These are phyloP conservation scores for Rhodocollybia butyracea DNA, from an alignment of 768 basidiomycete species.

Conservation along the genomic window DNA sequence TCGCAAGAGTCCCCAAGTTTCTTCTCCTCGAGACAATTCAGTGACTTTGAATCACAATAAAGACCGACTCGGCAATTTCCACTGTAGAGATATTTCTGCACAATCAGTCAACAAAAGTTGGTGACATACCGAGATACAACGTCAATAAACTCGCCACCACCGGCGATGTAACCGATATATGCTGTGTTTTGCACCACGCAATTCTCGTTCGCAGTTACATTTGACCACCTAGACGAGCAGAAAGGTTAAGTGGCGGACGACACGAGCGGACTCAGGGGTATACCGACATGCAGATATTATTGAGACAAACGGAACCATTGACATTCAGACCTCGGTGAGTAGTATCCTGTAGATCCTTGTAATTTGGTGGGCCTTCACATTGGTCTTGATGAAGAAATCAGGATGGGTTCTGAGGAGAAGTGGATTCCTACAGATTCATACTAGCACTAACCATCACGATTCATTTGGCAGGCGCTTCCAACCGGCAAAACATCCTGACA, in stretches of 20 bases:
- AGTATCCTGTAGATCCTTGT: slow-evolving; percentile 56
- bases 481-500: slow-evolving; percentile 63
- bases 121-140: slow-evolving; percentile 71
- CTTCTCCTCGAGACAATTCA: slow-evolving; percentile 59
- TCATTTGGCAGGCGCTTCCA: slow-evolving; percentile 74
- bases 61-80: slow-evolving; percentile 71
- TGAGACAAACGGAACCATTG: slow-evolving; percentile 83
- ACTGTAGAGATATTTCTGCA: slow-evolving; percentile 31
- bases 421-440: not conserved
- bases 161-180: slow-evolving; percentile 64
- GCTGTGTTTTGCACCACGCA: slow-evolving; percentile 79
- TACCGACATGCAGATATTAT: slow-evolving; percentile 77
- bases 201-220: slow-evolving; percentile 57
- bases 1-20: slow-evolving; percentile 54
- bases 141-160: slow-evolving; percentile 60
- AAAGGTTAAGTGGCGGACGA: not conserved
- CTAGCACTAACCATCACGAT: slow-evolving; percentile 65
- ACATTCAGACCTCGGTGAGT: slow-evolving; percentile 67
- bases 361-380: slow-evolving; percentile 70
- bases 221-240: slow-evolving; percentile 60
- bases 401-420: not conserved
- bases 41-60: slow-evolving; percentile 68
- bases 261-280: not conserved
- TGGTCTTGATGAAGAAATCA: slow-evolving; percentile 50
- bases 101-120: not conserved